These are phyloP conservation scores for Fusarium chaquense DNA, from an alignment of 2,329 filamentous ascomycete species.

Conservation along the genomic window DNA sequence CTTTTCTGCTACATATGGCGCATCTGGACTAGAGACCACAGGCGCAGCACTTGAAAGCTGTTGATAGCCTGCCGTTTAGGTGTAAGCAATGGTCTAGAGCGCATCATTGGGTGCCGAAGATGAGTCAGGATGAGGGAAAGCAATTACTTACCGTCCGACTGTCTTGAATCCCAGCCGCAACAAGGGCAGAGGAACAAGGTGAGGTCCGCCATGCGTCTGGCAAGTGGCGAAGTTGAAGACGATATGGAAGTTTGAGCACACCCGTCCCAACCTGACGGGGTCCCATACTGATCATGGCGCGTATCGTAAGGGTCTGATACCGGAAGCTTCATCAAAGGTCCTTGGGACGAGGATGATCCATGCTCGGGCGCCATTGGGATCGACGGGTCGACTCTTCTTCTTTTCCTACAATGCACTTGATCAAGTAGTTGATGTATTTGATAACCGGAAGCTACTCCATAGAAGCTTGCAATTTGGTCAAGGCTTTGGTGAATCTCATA, in stretches of 20 bases:
- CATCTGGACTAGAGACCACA: conserved; percentile 48
- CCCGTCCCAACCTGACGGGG: conserved; percentile 41
- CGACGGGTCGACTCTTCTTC: conserved; percentile 49
- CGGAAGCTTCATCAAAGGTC: conserved; percentile 51
- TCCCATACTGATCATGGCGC: conserved; percentile 39
- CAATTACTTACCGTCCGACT: conserved; percentile 50
- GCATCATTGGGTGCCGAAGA: not conserved
- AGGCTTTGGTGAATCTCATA: conserved; percentile 46
- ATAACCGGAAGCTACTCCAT: conserved; percentile 50
- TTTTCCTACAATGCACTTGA: conserved; percentile 49
- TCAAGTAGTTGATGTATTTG: conserved; percentile 48
- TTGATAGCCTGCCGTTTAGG: conserved; percentile 51
- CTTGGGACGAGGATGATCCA: conserved; percentile 44
- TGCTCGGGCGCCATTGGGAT: conserved; percentile 50
- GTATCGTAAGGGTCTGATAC: conserved; percentile 39
- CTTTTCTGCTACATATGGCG: conserved; percentile 51
- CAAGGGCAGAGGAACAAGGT: conserved; percentile 49
- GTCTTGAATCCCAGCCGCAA: conserved; percentile 48
- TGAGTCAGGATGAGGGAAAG: not conserved
- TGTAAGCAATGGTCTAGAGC: conserved; percentile 27
- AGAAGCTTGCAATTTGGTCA: conserved; percentile 48
- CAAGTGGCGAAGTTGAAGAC: conserved; percentile 45
- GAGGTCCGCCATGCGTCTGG: conserved; percentile 49
- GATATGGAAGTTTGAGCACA: conserved; percentile 41
- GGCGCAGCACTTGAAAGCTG: conserved; percentile 45